Evolutionary conservation across 2,329 filamentous ascomycete genomes (phyloP).

Genomic region (Raffaelea arxii): DNA sequence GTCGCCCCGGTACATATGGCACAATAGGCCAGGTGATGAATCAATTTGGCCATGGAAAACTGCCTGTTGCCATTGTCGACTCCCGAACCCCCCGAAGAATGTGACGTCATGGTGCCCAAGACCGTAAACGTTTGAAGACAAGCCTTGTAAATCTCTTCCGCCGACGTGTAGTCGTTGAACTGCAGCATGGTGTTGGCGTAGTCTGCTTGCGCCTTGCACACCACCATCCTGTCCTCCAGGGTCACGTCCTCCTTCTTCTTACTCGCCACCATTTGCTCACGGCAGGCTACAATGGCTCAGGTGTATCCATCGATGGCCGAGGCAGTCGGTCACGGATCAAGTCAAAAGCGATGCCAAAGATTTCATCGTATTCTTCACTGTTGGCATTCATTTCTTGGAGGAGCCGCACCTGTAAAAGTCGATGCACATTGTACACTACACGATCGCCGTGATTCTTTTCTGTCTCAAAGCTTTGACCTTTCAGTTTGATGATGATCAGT

Average conservation of each 20-base stretch:
- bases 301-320: conserved; percentile 10
- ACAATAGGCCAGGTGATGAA: conserved; percentile 12
- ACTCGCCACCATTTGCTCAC: conserved; percentile 1
- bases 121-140: conserved; percentile 8
- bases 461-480: conserved; percentile 8
- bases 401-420: conserved; percentile 8
- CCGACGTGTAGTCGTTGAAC: conserved; percentile 10
- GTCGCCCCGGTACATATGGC: conserved; percentile 9
- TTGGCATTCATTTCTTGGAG: conserved; percentile 8
- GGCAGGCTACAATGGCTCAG: conserved; percentile 9
- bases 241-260: background rate
- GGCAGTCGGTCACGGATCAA: conserved; percentile 11
- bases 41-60: conserved; percentile 12
- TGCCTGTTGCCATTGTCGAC: background rate
- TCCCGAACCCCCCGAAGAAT: too few species aligned
- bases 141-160: conserved; percentile 9
- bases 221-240: conserved; percentile 3
- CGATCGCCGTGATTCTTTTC: conserved; percentile 6
- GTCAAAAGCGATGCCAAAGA: conserved; percentile 9
- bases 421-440: conserved; percentile 9
- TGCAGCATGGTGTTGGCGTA: conserved; percentile 13
- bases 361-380: conserved; percentile 5
- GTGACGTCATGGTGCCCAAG: conserved; percentile 1
- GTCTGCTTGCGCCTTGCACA: conserved; percentile 10
- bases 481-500: conserved; percentile 11